Percentiles rank a stretch among this genome's conserved stretches.
These are phyloP conservation scores for Chalciporus piperatoides DNA, from an alignment of 1,284 basidiomycete genomes.

Conservation along the genomic window DNA sequence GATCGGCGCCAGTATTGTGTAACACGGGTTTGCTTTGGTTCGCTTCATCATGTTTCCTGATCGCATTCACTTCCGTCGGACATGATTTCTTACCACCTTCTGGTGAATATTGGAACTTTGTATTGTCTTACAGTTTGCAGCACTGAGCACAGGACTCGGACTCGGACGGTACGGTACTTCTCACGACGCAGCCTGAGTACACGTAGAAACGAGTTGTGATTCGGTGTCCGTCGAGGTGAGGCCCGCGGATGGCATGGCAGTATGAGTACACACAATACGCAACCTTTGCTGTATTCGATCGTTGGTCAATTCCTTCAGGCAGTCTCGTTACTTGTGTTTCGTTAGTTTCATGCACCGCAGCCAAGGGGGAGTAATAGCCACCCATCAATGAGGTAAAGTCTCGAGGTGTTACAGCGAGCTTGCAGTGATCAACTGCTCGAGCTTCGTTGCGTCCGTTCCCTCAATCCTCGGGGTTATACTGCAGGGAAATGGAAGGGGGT, in stretches of 20 bases:
- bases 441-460: conserved; percentile 7
- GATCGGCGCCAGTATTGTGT: not conserved
- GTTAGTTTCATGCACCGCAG: no score
- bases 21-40: not conserved
- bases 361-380: no score
- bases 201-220: no score
- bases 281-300: no score
- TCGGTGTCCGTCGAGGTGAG: not conserved
- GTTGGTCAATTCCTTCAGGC: not conserved
- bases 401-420: not conserved
- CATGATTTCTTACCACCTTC: not conserved
- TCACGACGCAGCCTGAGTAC: no score
- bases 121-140: no score
- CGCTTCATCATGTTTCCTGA: not conserved
- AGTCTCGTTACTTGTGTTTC: not conserved
- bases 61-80: not conserved
- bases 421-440: conserved; percentile 13
- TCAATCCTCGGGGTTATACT: conserved; percentile 14
- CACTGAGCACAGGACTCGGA: no score
- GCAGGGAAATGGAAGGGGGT: conserved; percentile 18
- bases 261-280: not conserved
- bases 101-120: no score
- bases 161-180: no score
- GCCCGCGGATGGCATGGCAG: not conserved
- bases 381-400: no score